Conservation (phyloP, 371 early-diverging fungal genomes). For the Haplosporangium sp. region DNA sequence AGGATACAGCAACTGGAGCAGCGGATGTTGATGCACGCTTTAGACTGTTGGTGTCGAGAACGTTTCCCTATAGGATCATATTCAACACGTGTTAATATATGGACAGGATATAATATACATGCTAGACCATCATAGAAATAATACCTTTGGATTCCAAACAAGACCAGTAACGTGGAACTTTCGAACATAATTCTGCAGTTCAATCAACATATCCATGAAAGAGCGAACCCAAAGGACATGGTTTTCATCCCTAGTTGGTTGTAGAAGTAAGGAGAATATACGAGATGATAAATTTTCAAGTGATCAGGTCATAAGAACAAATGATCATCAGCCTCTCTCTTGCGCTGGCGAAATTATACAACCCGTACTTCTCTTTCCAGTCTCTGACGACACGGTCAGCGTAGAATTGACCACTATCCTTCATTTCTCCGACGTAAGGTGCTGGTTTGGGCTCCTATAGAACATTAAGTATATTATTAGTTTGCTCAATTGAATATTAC, state of each 20-base stretch:
- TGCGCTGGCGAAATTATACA: not conserved
- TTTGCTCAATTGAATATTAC: constrained; percentile 7
- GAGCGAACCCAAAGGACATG: constrained; percentile 89
- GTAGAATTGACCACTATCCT: constrained; percentile 93
- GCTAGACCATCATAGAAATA: not conserved
- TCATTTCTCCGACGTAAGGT: constrained; percentile 89
- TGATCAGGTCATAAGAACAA: not conserved
- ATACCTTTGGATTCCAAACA: constrained; percentile 88
- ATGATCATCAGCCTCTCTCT: not conserved
- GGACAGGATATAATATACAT: not conserved
- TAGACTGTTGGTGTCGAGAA: constrained; percentile 41
- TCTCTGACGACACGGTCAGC: constrained; percentile 91
- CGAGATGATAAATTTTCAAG: constrained; percentile 2
- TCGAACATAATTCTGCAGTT: constrained; percentile 88
- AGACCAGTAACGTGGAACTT: constrained; percentile 91
- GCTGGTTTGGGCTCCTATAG: constrained; percentile 88
- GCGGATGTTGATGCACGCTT: constrained; percentile 27
- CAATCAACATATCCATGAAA: constrained; percentile 76
- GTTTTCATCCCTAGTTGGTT: constrained; percentile 70
- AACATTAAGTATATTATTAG: constrained; percentile 15
- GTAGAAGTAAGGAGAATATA: not conserved
- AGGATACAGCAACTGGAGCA: constrained; percentile 56
- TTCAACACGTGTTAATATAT: not conserved
- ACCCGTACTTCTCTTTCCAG: constrained; percentile 85
- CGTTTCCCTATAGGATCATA: constrained; percentile 27